Percentiles rank a stretch among this genome's conserved stretches.
phyloP scores from a whole-genome alignment of 1,284 basidiomycete species.

The Ustilago cynodontis region DNA sequence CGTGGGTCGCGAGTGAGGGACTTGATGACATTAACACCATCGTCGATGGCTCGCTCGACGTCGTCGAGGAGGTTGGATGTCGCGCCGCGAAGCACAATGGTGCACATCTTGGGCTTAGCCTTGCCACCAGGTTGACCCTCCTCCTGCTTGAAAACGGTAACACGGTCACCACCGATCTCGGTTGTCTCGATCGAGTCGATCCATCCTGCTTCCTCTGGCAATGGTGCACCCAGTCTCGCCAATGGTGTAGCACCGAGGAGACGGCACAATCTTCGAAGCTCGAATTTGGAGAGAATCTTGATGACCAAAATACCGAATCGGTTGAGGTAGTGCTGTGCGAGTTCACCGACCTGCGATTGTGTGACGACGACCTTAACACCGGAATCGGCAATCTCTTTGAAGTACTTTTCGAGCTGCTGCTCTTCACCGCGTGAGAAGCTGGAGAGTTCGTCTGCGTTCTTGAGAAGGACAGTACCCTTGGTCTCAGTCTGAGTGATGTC shows the following conservation, averaged over 20 bases:
- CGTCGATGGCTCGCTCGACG: conserved; percentile 93
- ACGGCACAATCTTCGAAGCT: conserved; percentile 90
- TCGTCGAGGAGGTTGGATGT: conserved; percentile 96
- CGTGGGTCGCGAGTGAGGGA: conserved; percentile 89
- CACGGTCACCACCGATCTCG: conserved; percentile 97
- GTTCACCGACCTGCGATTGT: conserved; percentile 91
- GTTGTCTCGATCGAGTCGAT: conserved; percentile 94
- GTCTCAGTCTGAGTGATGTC: conserved; percentile 98
- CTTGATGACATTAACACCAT: conserved; percentile 97
- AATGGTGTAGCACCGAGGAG: conserved; percentile 96
- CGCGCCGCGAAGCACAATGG: conserved; percentile 76
- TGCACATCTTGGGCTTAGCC: conserved; percentile 66
- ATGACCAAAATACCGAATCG: conserved; percentile 92
- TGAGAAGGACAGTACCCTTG: conserved; percentile 96
- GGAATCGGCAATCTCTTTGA: conserved; percentile 96
- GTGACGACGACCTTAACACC: conserved; percentile 95
- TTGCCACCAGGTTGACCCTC: conserved; percentile 66
- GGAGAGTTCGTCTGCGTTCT: conserved; percentile 92
- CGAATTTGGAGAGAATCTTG: conserved; percentile 98
- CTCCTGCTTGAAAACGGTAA: conserved; percentile 91
- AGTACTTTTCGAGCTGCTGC: conserved; percentile 71
- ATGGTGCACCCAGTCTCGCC: conserved; percentile 93
- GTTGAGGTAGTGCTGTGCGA: conserved; percentile 97
- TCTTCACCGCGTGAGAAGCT: conserved; percentile 95
- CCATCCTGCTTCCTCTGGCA: conserved; percentile 93